Base-by-base conservation (phyloP, 495 filamentous ascomycete genomes). In the Hypoxylon cercidicola region DNA sequence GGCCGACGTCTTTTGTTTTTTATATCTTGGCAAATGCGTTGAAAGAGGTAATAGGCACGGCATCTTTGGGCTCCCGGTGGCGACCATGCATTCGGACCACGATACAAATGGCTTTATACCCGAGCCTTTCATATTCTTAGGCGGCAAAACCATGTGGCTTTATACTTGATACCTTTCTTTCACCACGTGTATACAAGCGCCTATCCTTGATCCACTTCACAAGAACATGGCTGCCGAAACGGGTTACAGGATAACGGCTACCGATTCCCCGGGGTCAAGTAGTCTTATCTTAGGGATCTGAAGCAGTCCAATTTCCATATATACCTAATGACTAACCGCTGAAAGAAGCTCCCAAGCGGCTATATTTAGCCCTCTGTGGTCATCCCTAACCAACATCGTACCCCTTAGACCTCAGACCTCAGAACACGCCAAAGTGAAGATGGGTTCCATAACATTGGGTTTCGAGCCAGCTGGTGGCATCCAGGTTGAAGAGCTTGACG, bases 401-500 rank as follows among this genome's bases (percentile, higher is more conserved):
- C 3, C 30, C 23, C 21, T 23, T 18, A 18, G 15, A 16, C 12
- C 4, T 41, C 35, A 23, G 48, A n/a, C 7, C 4, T 19, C 18
- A 21, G 18, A 9, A 9, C 4, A 13, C 15, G 32, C 32, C 3
- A 32, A 21, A 48, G n/a, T 21, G 32, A 63, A 54, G 44, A 68
- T 68, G 64, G 64, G 59, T 49, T 68, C 64, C 7, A 21, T 34
- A 25, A 19, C n/a, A 43, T 28, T 28, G 7, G 25, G 7, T 28
- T 7, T 7, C 3, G 25, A 28, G 7, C 25, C 25, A 7, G 25
- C 7, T 28, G 25, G 25, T 28, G 25, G 3, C 7, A 63, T 21
- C 20, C n/a, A 28, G 10, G 23, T 63, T 16, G 59, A 68, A 11
- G 73, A 88, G 20, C 60, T 82, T 19, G 85, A 87, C 55, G 78